Evolutionary conservation across 768 basidiomycete species (phyloP), one percentile per base, ranked within the genome.

Genomic region (Imleria badia): DNA sequence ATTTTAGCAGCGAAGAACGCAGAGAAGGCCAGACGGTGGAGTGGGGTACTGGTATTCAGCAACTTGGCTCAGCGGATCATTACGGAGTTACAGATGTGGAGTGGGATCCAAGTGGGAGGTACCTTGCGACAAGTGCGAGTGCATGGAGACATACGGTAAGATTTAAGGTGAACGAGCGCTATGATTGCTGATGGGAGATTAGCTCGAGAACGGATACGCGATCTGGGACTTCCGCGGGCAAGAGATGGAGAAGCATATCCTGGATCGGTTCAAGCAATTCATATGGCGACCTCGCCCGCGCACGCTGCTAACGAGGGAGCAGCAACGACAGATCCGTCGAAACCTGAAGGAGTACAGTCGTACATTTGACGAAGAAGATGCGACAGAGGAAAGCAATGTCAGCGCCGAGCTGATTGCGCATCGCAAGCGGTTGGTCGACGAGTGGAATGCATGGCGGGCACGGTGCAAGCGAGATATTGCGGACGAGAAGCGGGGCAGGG

Each of bases 171-270:
- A 29, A 42, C 52, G 31, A 42, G 20, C 22, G 44, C 38, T 26
- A 59, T 51, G 23, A 45, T 40, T 54, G 23, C 54, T 67, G 26
- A 51, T 38, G 41, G 45, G 49, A 39, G 7, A 41, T 41, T 43
- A 98, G 96, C 84, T 98, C 58, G 97, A 99, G 71, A 92, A 98
- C 56, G 97, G 97, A 34, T 99, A 86, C 68, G 88, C 88, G 11
- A 85, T 99, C 61, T 98, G 95, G 94, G 95, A 98, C 74, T 98
- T 97, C 83, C 89, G 89, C 49, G 97, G 96, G n/a, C 88, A 92
- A 71, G 92, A 96, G 70, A 78, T 94, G n/a, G 81, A 89, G 68
- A 90, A 91, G 69, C 86, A 87, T 47, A 84, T 94, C 54, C 78
- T 89, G 58, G 97, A 98, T 69, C 85, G 89, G 52, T 98, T 99